phyloP scores from a whole-genome alignment of 768 basidiomycete species.

The Rhodocollybia butyracea region DNA sequence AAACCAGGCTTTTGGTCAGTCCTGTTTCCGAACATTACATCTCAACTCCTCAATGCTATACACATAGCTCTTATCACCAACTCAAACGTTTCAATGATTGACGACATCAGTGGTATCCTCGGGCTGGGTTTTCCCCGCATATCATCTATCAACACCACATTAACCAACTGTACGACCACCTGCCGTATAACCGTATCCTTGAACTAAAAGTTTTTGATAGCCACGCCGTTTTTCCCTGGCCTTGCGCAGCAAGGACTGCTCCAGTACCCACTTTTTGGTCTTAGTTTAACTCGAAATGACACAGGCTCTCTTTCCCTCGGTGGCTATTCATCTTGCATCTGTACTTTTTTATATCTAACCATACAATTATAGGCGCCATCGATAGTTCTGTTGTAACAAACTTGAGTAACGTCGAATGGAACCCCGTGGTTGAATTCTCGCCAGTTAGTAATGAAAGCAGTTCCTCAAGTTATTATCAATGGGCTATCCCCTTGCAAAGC shows the following conservation, averaged over 20 bases:
- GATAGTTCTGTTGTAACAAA: constrained; percentile 67
- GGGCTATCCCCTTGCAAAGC: constrained; percentile 60
- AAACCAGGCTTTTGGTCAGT: constrained; percentile 67
- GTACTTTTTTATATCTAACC: not conserved
- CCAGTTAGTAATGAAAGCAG: constrained; percentile 58
- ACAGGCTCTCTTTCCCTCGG: constrained; percentile 67
- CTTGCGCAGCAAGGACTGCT: constrained; percentile 62
- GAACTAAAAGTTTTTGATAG: constrained; percentile 30
- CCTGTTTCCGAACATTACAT: not conserved
- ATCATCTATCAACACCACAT: constrained; percentile 49
- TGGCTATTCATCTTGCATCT: constrained; percentile 21
- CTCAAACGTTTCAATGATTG: constrained; percentile 59
- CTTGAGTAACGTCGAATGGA: constrained; percentile 63
- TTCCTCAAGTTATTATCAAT: constrained; percentile 69
- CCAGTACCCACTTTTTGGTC: constrained; percentile 74
- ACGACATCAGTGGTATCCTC: constrained; percentile 67
- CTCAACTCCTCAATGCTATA: not conserved
- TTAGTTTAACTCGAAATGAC: constrained; percentile 57
- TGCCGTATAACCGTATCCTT: not conserved
- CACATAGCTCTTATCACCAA: constrained; percentile 53
- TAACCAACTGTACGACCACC: constrained; percentile 44
- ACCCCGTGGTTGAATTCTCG: constrained; percentile 69
- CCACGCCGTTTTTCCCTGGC: constrained; percentile 63
- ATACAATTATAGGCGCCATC: constrained; percentile 58
- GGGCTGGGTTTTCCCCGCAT: constrained; percentile 77